phyloP scores from a whole-genome alignment of 208 protist species.

The Plasmodiophora brassicae region DNA sequence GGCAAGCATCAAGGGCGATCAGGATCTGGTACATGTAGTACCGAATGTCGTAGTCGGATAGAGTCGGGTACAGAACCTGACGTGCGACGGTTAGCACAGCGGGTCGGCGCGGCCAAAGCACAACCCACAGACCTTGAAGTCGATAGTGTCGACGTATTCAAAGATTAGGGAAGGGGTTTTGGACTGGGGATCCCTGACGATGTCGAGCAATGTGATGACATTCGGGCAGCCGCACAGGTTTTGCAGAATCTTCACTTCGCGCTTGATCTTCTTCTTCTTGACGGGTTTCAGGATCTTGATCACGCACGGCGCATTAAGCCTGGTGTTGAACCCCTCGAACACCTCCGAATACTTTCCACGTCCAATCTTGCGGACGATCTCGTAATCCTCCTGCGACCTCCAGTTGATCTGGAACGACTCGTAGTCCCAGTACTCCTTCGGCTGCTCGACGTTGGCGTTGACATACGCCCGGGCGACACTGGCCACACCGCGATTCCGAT shows the following conservation, averaged over 20 bases:
- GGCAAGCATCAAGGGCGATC: slow-evolving; percentile 50
- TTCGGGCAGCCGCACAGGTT: slow-evolving; percentile 96
- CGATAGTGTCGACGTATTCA: slow-evolving; percentile 95
- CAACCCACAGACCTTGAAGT: slow-evolving; percentile 60
- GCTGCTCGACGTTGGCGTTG: slow-evolving; percentile 54
- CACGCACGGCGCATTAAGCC: slow-evolving; percentile 62
- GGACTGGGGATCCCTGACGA: slow-evolving; percentile 84
- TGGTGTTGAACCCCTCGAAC: slow-evolving; percentile 84
- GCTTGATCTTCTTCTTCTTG: slow-evolving; percentile 92
- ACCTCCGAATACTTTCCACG: slow-evolving; percentile 98
- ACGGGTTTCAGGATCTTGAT: slow-evolving; percentile 93
- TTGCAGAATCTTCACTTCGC: slow-evolving; percentile 89
- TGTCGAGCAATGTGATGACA: slow-evolving; percentile 94
- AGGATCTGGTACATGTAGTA: slow-evolving; percentile 96
- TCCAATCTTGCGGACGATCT: slow-evolving; percentile 77
- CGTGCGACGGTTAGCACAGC: slow-evolving; percentile 57
- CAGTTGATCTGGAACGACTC: slow-evolving; percentile 58
- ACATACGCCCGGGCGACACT: slow-evolving; percentile 46
- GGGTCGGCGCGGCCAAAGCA: not conserved
- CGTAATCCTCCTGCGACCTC: slow-evolving; percentile 83
- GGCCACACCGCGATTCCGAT: not conserved
- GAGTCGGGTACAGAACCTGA: slow-evolving; percentile 84
- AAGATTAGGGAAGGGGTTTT: slow-evolving; percentile 94
- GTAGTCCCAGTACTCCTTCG: slow-evolving; percentile 68
- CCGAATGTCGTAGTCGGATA: slow-evolving; percentile 93